A percentile compares a stretch with the other conserved stretches of the same genome.
These are phyloP conservation scores for Nicotiana otophora DNA, from an alignment of 257 asterid genomes.

Conservation along the genomic window DNA sequence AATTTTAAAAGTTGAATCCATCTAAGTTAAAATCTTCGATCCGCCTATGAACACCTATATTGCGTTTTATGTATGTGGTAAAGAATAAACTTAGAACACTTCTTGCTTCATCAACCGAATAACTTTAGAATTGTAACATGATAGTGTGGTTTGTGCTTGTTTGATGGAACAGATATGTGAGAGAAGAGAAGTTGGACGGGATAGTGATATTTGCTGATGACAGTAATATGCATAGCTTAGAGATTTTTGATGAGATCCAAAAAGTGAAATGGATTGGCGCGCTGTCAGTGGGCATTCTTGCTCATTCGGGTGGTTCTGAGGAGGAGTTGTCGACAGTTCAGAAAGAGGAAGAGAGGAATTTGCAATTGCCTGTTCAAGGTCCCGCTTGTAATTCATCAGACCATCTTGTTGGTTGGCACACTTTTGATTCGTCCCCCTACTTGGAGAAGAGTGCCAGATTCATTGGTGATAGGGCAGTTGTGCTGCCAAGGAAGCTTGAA, in stretches of 20 bases:
- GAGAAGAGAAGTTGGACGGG: slow-evolving; percentile 76
- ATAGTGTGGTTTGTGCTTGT: not conserved
- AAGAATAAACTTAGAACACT: not conserved
- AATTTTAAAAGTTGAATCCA: no score
- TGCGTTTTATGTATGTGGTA: not conserved
- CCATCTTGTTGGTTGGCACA: slow-evolving; percentile 86
- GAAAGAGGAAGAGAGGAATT: slow-evolving; percentile 42
- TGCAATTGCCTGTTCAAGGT: slow-evolving; percentile 75
- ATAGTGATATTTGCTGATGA: slow-evolving; percentile 91
- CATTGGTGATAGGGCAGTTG: slow-evolving; percentile 80
- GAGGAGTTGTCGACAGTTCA: slow-evolving; percentile 28
- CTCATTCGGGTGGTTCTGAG: slow-evolving; percentile 57
- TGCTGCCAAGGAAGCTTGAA: slow-evolving; percentile 84
- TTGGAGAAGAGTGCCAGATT: slow-evolving; percentile 59
- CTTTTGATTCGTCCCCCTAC: slow-evolving; percentile 43
- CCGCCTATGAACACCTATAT: not conserved
- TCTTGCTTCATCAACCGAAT: not conserved
- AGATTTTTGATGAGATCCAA: slow-evolving; percentile 91
- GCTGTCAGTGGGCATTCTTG: slow-evolving; percentile 78
- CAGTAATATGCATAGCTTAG: slow-evolving; percentile 93
- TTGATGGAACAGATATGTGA: slow-evolving; percentile 50
- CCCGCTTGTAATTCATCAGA: slow-evolving; percentile 88
- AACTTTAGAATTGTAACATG: not conserved
- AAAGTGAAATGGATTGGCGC: slow-evolving; percentile 88
- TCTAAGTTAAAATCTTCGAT: no score